Evolutionary conservation across 768 basidiomycete genomes (phyloP).

Genomic region (Serendipita sp.): DNA sequence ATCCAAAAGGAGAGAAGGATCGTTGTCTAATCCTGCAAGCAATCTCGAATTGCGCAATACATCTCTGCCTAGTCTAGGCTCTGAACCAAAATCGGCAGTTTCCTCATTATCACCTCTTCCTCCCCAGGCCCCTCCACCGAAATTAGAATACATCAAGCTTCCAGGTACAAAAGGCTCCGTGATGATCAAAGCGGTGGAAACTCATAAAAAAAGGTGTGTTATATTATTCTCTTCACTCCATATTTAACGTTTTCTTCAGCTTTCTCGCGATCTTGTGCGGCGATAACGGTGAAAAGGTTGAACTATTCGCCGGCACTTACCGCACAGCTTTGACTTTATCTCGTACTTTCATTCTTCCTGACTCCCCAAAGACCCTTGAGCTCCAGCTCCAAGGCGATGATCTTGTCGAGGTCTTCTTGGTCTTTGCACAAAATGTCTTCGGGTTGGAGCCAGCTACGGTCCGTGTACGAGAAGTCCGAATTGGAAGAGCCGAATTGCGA

Average conservation of each 20-base stretch:
- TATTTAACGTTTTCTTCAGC: constrained; percentile 23
- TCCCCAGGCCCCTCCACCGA: constrained; percentile 53
- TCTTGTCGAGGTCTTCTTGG: constrained; percentile 78
- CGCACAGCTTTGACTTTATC: constrained; percentile 78
- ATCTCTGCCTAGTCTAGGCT: neutral
- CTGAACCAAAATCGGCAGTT: neutral
- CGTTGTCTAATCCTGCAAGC: neutral
- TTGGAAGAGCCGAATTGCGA: constrained; percentile 73
- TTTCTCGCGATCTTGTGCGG: constrained; percentile 89
- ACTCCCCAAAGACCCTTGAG: constrained; percentile 75
- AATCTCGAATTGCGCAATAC: neutral
- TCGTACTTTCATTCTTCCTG: constrained; percentile 84
- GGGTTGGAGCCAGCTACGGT: constrained; percentile 87
- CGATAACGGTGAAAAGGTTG: constrained; percentile 46
- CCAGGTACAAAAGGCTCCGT: constrained; percentile 79
- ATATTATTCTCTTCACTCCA: neutral
- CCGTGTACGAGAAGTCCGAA: constrained; percentile 82
- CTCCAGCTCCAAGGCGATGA: constrained; percentile 82
- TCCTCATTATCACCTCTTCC: neutral
- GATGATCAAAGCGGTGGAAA: constrained; percentile 76
- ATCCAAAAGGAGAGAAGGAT: neutral
- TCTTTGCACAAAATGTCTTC: constrained; percentile 84
- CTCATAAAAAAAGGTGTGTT: constrained; percentile 64
- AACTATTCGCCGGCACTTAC: constrained; percentile 36
- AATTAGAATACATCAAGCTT: constrained; percentile 82